These are phyloP conservation scores for Tympanopsis confertula DNA, from an alignment of 2,329 filamentous ascomycete genomes.

Conservation along the genomic window DNA sequence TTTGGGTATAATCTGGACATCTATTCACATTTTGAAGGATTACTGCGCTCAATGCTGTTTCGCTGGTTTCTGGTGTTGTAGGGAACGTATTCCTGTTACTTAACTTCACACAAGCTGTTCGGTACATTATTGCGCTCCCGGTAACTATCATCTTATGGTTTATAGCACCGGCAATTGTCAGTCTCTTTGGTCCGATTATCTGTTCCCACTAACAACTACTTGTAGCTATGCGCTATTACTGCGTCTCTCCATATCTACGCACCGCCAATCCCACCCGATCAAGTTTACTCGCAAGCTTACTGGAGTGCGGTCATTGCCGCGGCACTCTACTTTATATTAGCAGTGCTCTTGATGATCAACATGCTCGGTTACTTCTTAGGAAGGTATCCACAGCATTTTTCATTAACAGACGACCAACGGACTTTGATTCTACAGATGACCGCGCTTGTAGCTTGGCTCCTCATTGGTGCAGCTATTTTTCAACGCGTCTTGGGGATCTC, in stretches of 20 bases:
- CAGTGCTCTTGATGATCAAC: constrained; percentile 53
- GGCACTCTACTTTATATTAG: constrained; percentile 48
- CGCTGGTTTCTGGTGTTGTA: constrained; percentile 49
- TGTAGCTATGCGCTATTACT: constrained; percentile 41
- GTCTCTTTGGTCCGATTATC: constrained; percentile 10
- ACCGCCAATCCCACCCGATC: constrained; percentile 26
- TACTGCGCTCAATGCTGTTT: constrained; percentile 51
- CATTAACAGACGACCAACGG: constrained; percentile 53
- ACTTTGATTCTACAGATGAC: constrained; percentile 63
- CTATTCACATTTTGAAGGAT: constrained; percentile 24
- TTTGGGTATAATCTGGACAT: not conserved
- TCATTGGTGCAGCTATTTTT: constrained; percentile 52
- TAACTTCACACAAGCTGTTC: constrained; percentile 55
- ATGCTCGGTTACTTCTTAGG: constrained; percentile 60
- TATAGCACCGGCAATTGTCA: constrained; percentile 43
- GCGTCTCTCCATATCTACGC: not conserved
- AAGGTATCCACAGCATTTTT: constrained; percentile 57
- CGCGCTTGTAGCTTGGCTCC: constrained; percentile 59
- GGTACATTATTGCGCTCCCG: constrained; percentile 58
- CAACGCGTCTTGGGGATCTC: constrained; percentile 40
- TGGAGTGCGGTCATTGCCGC: constrained; percentile 60
- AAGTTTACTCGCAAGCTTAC: constrained; percentile 53
- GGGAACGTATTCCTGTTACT: constrained; percentile 58
- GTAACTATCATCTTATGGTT: constrained; percentile 58
- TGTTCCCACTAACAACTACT: constrained; percentile 4